Base-by-base conservation (phyloP, 768 basidiomycete genomes). In the Mycena rebaudengoi region DNA sequence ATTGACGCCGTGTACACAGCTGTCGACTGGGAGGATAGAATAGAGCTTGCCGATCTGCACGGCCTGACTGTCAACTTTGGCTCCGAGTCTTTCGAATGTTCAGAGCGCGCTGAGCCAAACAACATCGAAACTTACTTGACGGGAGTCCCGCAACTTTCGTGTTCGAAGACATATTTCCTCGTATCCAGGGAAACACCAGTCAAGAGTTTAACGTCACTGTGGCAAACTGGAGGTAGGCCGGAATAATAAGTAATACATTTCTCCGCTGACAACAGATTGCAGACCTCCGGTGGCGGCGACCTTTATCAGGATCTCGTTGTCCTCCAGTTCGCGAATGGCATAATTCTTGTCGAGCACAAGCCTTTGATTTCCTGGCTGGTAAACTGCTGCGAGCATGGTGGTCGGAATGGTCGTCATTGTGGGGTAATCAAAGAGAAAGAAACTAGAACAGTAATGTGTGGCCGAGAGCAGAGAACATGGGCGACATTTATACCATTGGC, bases 261-360 rank as follows among this genome's bases (percentile, higher is more conserved):
- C 35, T 18, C 10, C 10, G 11, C 10, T 18, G 10, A 37, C 35
- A 37, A 37, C 35, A 37, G 35, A 37, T 18, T 44, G 21, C 43
- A 20, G 20, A 44, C 16, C 16, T 45, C 67, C 69, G 16, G 53
- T 25, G 14, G 69, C 69, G 25, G 64, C 46, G 16, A 70, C 45
- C 44, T 68, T 68, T 41, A 70, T 33, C 32, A 70, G 50, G 30
- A 70, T 60, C 40, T 70, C 58, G 43, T 67, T 54, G 28, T 66
- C 62, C 30, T 41, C 49, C 18, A 66, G 55, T 16, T 45, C 45
- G 25, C 66, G 62, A 10, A 67, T 63, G n/a, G 60, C 51, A 51
- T 61, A 61, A 13, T 53, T 53, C 26, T 32, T 54, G 33, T 68
- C 44, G 20, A 68, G 45, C 14, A 65, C 67, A 20, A 68, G 60